These are phyloP conservation scores for Metarhizium robertsii DNA, from an alignment of 2,329 filamentous ascomycete genomes.

Conservation along the genomic window DNA sequence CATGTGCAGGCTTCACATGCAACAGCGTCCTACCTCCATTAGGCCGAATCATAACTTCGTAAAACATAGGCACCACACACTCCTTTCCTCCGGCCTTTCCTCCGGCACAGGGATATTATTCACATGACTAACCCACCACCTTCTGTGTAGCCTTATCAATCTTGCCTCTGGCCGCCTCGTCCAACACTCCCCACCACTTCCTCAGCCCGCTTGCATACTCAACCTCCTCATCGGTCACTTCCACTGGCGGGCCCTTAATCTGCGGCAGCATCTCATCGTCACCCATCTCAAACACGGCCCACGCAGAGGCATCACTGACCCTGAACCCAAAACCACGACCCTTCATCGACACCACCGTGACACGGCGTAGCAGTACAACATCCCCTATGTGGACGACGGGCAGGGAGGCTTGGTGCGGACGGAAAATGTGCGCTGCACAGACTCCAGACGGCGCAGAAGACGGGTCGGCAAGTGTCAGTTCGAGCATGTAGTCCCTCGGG, in stretches of 20 bases:
- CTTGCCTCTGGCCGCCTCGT: constrained; percentile 34
- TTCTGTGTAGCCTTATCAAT: constrained; percentile 37
- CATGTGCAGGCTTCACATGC: background rate
- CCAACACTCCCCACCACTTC: constrained; percentile 40
- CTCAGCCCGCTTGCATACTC: constrained; percentile 38
- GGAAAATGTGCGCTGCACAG: constrained; percentile 47
- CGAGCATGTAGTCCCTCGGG: constrained; percentile 50
- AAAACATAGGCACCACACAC: background rate
- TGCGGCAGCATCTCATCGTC: constrained; percentile 34
- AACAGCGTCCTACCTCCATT: background rate
- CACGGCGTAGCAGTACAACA: constrained; percentile 46
- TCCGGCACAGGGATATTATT: background rate
- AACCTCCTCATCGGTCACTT: constrained; percentile 40
- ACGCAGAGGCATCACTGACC: constrained; percentile 46
- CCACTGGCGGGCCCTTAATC: constrained; percentile 51
- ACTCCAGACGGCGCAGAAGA: constrained; percentile 40
- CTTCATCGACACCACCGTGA: constrained; percentile 44
- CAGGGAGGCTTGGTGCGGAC: constrained; percentile 47
- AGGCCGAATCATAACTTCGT: background rate
- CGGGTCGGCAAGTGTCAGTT: constrained; percentile 48
- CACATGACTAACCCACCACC: constrained; percentile 8
- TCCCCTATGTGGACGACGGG: constrained; percentile 48
- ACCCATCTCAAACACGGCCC: constrained; percentile 49
- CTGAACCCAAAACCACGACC: constrained; percentile 46
- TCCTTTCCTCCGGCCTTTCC: background rate